phyloP scores from a whole-genome alignment of 495 filamentous ascomycete species.

The Bathelium albidoporum region DNA sequence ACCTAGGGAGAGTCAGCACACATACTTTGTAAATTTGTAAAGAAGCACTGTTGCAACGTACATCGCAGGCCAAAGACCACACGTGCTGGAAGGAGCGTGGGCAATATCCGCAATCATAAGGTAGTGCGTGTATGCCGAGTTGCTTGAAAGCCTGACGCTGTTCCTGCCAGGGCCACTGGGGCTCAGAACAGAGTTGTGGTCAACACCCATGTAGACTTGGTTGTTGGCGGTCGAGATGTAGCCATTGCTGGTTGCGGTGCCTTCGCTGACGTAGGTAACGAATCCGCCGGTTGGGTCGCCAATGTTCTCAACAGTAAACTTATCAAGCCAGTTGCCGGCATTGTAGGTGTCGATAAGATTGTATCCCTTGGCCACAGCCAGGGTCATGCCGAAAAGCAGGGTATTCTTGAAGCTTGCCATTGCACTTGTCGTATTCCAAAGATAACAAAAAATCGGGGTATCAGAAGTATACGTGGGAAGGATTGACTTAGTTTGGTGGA shows the following conservation, averaged over 20 bases:
- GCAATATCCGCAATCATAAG: conserved; percentile 29
- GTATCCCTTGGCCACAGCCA: neutral
- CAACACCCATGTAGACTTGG: conserved; percentile 24
- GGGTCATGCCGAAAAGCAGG: neutral
- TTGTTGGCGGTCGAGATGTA: conserved; percentile 19
- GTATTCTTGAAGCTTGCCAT: conserved; percentile 1
- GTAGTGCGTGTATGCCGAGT: conserved; percentile 26
- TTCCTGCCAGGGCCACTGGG: conserved; percentile 20
- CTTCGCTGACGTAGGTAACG: conserved; percentile 23
- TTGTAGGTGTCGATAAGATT: neutral
- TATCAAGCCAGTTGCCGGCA: neutral
- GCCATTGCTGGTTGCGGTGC: conserved; percentile 15
- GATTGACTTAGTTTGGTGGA: neutral
- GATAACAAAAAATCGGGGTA: neutral
- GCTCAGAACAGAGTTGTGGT: conserved; percentile 20
- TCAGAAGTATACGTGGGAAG: neutral
- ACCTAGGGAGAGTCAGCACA: conserved; percentile 8
- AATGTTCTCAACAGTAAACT: conserved; percentile 1
- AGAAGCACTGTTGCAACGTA: conserved; percentile 30
- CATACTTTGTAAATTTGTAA: conserved; percentile 18
- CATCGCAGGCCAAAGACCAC: conserved; percentile 29
- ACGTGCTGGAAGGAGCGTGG: conserved; percentile 29
- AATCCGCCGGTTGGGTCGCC: conserved; percentile 27
- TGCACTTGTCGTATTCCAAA: neutral
- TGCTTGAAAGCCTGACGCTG: conserved; percentile 25